Base-by-base conservation (phyloP, 2,329 filamentous ascomycete species). In the Nannizzia gypsea region DNA sequence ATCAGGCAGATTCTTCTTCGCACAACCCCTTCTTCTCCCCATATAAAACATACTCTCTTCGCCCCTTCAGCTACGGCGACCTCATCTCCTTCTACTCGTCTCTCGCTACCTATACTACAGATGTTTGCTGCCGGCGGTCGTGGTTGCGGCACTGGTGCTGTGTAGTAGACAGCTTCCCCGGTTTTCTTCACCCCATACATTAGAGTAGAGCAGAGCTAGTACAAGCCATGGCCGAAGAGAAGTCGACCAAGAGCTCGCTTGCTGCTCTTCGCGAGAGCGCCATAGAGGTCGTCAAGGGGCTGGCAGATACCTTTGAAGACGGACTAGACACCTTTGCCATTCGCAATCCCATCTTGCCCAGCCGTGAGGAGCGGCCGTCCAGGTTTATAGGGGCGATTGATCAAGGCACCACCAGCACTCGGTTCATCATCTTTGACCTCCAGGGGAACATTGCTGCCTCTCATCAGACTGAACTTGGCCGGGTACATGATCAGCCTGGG, bases 341-440 rank as follows among this genome's bases (percentile, higher is more conserved):
- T 28, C 50, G 50, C 50, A 34, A 20, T 54, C 24, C 50, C 5
- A n/a, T 54, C 5, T 3, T 54, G 1, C 50, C 15, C 28, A 54
- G 50, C 13, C 26, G 50, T 2, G 50, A 54, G 15, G 50, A 48
- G 11, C 58, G 28, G 24, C 38, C 26, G 17, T 46, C 22, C 31
- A 58, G 61, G n/a, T 95, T 89, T 68, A 86, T 95, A 62, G 90
- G 90, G 62, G 89, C 88, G 66, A 91, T 96, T 70, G 90, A 96
- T 70, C 89, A 95, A 69, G 90, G 90, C 61, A 96, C 90, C 11
- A 96, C 90, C 34, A 92, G 88, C 61, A 89, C 90, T 36, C 83
- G 90, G 40, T 96, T 96, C 74, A 82, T 96, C 66, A 91, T 96
- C 70, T 96, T 96, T 76, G 85, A 95, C 73, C 84, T 83, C 64